Evolutionary conservation across 2,329 filamentous ascomycete species (phyloP), one percentile per base, ranked within the genome.

Genomic region (Nectriaceae sp.): DNA sequence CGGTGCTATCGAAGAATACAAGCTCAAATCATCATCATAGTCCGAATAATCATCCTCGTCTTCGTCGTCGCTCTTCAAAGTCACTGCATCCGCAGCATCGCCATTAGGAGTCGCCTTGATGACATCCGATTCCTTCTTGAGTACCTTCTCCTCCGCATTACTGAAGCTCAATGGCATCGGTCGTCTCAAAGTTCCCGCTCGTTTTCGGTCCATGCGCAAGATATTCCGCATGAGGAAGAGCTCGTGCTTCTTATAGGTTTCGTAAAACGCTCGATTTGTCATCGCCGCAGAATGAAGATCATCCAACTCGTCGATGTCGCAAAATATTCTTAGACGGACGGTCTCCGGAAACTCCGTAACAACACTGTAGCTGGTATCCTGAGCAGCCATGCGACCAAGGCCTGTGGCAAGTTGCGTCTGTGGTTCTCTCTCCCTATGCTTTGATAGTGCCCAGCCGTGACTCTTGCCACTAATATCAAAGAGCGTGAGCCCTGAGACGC

Each of bases 371-470:
- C 55, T 48, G 5, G 59, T 57, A 20, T 71, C 63, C 4, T 55
- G 52, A 3, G 60, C 57, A 2, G 66, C 70, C 69, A 70, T 70
- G 1, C 66, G 61, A 4, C 51, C 44, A 1, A 67, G 56, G 4
- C 66, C 60, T 8, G 57, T 56, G 8, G 61, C 60, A 11, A 59
- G 52, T 2, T 70, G 61, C 2, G 55, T 54, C 56, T 76, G 71
- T 3, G 70, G 71, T 47, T 71, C 66, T 2, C 58, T 44, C 29
- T 64, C 62, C 31, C 55, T 57, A 43, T 73, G 63, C 54, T 72
- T 73, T 3, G 73, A 76, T 3, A 80, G 50, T 0, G 69, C 77
- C 77, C 77, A 80, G 4, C 76, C 78, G 24, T 75, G 74, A 33
- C 70, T 69, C 54, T 69, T 69, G 0, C 76, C 75, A 15, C 71